Percentiles rank a stretch among this genome's conserved stretches.
Evolutionary conservation across 768 basidiomycete species (phyloP).

Genomic region (Mycena rosella): DNA sequence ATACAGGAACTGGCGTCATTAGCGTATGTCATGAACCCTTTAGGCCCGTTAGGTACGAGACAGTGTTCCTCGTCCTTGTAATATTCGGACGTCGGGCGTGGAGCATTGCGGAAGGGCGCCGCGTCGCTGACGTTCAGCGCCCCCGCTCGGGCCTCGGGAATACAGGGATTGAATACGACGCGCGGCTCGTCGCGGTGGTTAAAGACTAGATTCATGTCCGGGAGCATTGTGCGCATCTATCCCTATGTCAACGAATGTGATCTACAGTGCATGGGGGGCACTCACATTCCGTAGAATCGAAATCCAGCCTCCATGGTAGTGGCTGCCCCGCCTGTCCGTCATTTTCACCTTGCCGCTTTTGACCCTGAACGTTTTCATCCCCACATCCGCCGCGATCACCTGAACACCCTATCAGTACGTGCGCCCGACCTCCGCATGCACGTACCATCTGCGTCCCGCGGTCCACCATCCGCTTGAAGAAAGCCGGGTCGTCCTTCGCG

Average conservation of each 20-base stretch:
- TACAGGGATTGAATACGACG: conserved; percentile 31
- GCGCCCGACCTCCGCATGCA: too few species aligned
- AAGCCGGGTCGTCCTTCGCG: conserved; percentile 8
- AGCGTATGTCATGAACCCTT: conserved; percentile 22
- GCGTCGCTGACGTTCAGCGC: conserved; percentile 17
- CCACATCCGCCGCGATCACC: conserved; percentile 20
- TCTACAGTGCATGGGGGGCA: neutral
- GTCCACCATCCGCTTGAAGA: conserved; percentile 24
- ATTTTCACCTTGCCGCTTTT: neutral
- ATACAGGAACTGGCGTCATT: conserved; percentile 31
- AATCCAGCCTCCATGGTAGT: conserved; percentile 27
- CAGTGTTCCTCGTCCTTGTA: conserved; percentile 31
- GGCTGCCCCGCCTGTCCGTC: conserved; percentile 21
- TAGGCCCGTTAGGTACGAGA: conserved; percentile 13
- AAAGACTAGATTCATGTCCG: conserved; percentile 30
- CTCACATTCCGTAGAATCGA: conserved; percentile 11
- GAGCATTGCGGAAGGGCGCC: conserved; percentile 21
- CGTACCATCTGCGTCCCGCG: conserved; percentile 16
- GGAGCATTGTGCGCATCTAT: conserved; percentile 19
- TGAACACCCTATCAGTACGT: neutral
- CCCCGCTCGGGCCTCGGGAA: neutral
- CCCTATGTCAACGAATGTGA: neutral
- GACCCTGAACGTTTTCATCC: conserved; percentile 28
- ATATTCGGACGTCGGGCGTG: conserved; percentile 25
- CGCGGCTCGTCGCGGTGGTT: conserved; percentile 43